Evolutionary conservation across 2,329 filamentous ascomycete genomes (phyloP).

Genomic region (Colletotrichum melonis): DNA sequence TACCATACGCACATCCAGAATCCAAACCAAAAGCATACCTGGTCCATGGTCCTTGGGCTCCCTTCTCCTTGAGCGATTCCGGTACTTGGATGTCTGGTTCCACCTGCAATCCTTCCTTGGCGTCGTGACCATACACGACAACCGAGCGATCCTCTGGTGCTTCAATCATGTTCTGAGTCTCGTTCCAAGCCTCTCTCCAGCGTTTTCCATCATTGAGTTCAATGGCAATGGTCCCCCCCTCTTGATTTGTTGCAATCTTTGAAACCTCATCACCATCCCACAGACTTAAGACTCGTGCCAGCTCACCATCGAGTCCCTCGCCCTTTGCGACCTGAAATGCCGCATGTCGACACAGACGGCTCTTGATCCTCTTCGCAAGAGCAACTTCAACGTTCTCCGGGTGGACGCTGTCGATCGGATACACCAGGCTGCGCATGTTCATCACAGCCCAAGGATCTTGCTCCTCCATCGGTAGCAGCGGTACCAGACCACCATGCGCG

Average conservation of each 20-base stretch:
- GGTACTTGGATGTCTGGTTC: neutral
- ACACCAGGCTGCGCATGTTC: constrained; percentile 88
- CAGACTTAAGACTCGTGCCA: neutral
- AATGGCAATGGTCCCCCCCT: neutral
- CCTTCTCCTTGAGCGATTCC: neutral
- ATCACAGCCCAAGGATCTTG: constrained; percentile 86
- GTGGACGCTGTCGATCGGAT: constrained; percentile 47
- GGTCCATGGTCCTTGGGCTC: neutral
- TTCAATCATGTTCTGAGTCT: neutral
- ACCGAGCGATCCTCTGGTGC: neutral
- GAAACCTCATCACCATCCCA: neutral
- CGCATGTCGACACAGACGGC: neutral
- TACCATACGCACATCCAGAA: neutral
- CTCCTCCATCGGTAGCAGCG: constrained; percentile 73
- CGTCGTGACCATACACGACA: neutral
- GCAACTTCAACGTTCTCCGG: neutral
- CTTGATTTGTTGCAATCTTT: neutral
- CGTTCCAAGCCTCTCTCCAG: neutral
- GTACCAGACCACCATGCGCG: constrained; percentile 76
- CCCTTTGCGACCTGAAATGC: neutral
- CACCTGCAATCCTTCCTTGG: neutral
- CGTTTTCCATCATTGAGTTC: neutral
- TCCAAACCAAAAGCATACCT: neutral
- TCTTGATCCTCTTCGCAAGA: neutral
- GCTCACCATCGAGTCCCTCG: neutral